phyloP scores from a whole-genome alignment of 2,329 filamentous ascomycete species.

The Mariannaea elegans region DNA sequence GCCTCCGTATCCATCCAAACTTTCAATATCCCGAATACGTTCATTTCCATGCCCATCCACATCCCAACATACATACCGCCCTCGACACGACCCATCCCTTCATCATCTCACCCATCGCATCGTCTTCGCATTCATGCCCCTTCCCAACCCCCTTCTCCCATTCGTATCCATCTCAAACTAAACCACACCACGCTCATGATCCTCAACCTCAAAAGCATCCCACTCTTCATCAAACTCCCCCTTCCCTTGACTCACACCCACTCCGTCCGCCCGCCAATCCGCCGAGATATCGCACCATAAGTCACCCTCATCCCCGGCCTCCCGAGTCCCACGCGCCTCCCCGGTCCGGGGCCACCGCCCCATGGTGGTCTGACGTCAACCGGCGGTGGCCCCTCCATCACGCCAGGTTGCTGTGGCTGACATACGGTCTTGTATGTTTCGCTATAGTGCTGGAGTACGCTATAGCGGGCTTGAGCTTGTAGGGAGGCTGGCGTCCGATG shows the following conservation, averaged over 20 bases:
- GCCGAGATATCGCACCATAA: slow-evolving; percentile 22
- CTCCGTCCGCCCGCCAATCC: background rate
- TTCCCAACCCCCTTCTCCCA: background rate
- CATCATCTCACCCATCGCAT: background rate
- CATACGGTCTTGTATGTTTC: slow-evolving; percentile 14
- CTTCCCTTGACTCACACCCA: slow-evolving; percentile 7
- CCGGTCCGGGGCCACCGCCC: slow-evolving; percentile 26
- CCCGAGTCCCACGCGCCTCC: slow-evolving; percentile 3
- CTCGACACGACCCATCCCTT: background rate
- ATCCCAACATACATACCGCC: background rate
- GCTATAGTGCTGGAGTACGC: background rate
- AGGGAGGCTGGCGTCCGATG: background rate
- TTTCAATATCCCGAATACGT: background rate
- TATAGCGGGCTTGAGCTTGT: background rate
- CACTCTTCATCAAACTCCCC: slow-evolving; percentile 22
- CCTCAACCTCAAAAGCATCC: slow-evolving; percentile 16
- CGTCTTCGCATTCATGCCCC: background rate
- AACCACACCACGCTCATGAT: slow-evolving; percentile 16
- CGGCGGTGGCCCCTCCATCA: slow-evolving; percentile 22
- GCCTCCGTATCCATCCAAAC: background rate
- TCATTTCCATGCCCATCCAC: background rate
- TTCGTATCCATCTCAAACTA: background rate
- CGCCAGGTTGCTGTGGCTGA: slow-evolving; percentile 33
- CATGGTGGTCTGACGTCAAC: slow-evolving; percentile 36
- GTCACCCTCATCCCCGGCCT: background rate